Conservation (phyloP, 495 filamentous ascomycete genomes). For the Daldinia caldariorum region DNA sequence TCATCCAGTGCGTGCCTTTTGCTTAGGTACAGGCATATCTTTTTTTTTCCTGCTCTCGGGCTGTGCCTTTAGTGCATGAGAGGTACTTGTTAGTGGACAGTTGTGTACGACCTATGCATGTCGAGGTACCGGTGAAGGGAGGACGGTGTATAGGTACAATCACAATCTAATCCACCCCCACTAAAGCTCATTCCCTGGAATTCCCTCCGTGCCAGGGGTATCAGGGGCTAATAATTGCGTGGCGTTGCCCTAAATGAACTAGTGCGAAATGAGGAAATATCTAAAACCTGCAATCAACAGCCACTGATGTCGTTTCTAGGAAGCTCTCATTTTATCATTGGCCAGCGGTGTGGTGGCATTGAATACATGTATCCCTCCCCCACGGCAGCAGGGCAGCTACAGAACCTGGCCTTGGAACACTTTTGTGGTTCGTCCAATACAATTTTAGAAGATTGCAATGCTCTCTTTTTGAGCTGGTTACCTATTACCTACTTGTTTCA, state of each 20-base stretch:
- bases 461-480: background rate
- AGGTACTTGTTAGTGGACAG: background rate
- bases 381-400: constrained; percentile 12
- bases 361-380: constrained; percentile 25
- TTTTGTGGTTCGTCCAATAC: constrained; percentile 25
- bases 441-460: constrained; percentile 23
- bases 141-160: constrained; percentile 18
- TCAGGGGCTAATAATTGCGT: constrained; percentile 38
- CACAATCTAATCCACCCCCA: constrained; percentile 25
- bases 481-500: constrained; percentile 31
- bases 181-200: constrained; percentile 40
- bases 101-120: background rate
- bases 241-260: constrained; percentile 24
- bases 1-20: constrained; percentile 31
- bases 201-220: constrained; percentile 38
- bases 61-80: background rate
- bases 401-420: constrained; percentile 10
- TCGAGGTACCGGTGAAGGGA: background rate
- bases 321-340: constrained; percentile 41
- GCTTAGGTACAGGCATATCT: constrained; percentile 7
- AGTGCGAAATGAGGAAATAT: constrained; percentile 12
- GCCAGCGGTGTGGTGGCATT: background rate
- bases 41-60: background rate
- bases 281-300: constrained; percentile 35
- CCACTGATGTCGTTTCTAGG: constrained; percentile 39